A percentile compares a stretch with the other conserved stretches of the same genome.
These are phyloP conservation scores for Fragaria ananassa DNA, from an alignment of 306 rosid genomes.

Conservation along the genomic window DNA sequence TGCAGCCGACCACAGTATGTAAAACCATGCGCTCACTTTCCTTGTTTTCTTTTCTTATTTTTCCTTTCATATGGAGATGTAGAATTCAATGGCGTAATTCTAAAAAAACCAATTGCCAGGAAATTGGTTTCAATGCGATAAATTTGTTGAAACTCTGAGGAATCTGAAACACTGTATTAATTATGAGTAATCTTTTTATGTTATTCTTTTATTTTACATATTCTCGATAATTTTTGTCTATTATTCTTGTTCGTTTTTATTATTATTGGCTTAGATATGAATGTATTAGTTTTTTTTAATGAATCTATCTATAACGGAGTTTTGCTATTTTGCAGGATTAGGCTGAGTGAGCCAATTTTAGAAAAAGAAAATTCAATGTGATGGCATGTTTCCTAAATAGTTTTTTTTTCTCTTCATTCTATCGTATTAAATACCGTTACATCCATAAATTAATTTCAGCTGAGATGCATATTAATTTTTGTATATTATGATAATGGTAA, in stretches of 20 bases:
- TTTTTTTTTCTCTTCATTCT: not conserved
- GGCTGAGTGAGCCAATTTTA: too few species aligned
- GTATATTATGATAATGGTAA: too few species aligned
- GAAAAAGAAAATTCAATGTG: not conserved
- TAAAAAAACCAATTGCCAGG: not conserved
- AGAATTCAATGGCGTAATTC: not conserved
- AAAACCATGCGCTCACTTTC: not conserved
- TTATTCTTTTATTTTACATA: not conserved
- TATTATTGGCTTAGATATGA: not conserved
- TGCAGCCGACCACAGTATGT: not conserved
- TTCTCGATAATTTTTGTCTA: not conserved
- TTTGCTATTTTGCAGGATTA: not conserved
- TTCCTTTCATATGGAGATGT: not conserved
- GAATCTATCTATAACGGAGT: not conserved
- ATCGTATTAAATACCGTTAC: not conserved
- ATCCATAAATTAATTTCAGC: too few species aligned
- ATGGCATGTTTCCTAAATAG: not conserved
- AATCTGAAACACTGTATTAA: not conserved
- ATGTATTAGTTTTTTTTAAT: not conserved
- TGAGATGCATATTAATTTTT: too few species aligned
- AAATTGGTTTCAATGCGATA: not conserved
- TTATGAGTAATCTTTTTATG: not conserved
- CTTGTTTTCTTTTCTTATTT: not conserved
- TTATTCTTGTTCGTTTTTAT: not conserved
- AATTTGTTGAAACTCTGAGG: not conserved